A percentile compares a stretch with the other conserved stretches of the same genome.
These are phyloP conservation scores for Populus ilicifolia DNA, from an alignment of 345 rosid species.

Conservation along the genomic window DNA sequence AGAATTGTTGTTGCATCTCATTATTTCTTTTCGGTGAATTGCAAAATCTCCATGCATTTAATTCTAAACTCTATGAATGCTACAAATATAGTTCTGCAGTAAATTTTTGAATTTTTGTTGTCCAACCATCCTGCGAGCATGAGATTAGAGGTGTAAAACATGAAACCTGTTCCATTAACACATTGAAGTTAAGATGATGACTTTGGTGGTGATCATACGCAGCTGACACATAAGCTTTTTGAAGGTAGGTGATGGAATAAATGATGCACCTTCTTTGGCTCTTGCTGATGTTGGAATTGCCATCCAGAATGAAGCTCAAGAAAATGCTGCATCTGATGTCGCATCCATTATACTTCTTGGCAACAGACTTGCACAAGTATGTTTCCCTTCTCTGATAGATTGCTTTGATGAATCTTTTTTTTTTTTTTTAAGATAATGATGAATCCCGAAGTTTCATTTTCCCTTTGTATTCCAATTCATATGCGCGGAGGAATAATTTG, in stretches of 20 bases:
- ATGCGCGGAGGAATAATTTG: background rate
- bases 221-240: conserved; percentile 8
- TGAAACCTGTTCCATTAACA: background rate
- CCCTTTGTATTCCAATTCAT: background rate
- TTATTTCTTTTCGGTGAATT: background rate
- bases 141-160: background rate
- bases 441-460: background rate
- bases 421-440: no score
- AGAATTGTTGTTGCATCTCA: background rate
- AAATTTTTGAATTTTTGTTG: background rate
- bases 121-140: background rate
- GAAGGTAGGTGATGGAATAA: conserved; percentile 96
- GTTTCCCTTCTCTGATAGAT: conserved; percentile 2
- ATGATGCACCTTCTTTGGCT: conserved; percentile 95
- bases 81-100: background rate
- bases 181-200: background rate
- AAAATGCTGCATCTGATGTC: conserved; percentile 85
- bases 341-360: conserved; percentile 90
- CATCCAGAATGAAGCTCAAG: conserved; percentile 77
- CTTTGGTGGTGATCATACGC: background rate
- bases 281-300: conserved; percentile 91
- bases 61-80: background rate
- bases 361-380: conserved; percentile 79
- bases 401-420: background rate
- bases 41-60: background rate